Percentiles rank a stretch among this genome's conserved stretches.
These are phyloP conservation scores for Geotrichum candidum DNA, from an alignment of 1,139 yeast species.

Conservation along the genomic window DNA sequence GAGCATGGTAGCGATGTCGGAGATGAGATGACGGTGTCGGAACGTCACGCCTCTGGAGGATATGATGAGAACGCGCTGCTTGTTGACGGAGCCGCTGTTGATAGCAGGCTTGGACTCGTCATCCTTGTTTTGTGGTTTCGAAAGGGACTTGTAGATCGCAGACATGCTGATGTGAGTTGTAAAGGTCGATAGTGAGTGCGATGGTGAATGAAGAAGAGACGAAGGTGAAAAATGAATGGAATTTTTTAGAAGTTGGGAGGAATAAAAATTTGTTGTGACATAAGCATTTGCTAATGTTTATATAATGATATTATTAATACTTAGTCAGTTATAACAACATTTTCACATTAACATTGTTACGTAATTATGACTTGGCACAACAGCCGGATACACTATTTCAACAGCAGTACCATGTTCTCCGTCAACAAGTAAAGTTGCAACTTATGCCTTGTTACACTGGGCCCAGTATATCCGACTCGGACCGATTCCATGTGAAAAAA, in stretches of 20 bases:
- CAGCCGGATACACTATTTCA: no score
- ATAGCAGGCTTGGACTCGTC: conserved; percentile 35
- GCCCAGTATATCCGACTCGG: neutral
- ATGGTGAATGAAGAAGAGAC: neutral
- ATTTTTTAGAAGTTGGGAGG: conserved; percentile 9
- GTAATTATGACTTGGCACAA: neutral
- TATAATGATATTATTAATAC: neutral
- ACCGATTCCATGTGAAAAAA: neutral
- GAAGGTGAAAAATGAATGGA: neutral
- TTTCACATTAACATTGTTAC: no score
- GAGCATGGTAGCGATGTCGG: conserved; percentile 68
- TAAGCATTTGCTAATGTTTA: neutral
- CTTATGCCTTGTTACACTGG: neutral
- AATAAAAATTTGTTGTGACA: conserved; percentile 5
- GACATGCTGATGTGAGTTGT: conserved; percentile 41
- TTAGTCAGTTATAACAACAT: neutral
- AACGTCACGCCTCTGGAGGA: conserved; percentile 84
- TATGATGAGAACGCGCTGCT: conserved; percentile 60
- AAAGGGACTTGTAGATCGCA: conserved; percentile 63
- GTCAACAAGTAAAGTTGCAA: neutral
- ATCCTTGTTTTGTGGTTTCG: conserved; percentile 39
- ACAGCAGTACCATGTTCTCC: no score
- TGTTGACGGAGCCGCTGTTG: conserved; percentile 34
- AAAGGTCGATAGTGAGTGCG: neutral
- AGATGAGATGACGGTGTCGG: conserved; percentile 91